A percentile compares a stretch with the other conserved stretches of the same genome.
Conservation (phyloP, 1,139 yeast species). For the Arxiozyma slooffiae region DNA sequence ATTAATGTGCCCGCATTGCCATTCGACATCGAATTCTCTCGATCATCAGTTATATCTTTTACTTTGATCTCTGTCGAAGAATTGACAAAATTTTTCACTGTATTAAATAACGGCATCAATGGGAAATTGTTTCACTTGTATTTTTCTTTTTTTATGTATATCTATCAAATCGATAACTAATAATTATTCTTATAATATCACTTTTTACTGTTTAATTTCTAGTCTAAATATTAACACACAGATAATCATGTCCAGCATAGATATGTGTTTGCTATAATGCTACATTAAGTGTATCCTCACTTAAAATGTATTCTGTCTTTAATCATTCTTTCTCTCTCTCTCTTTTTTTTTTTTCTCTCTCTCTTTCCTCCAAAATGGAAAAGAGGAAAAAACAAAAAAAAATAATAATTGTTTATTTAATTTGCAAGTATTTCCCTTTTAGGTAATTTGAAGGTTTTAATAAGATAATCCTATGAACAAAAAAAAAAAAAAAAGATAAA, state of each 20-base stretch:
- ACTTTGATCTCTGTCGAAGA: conserved; percentile 26
- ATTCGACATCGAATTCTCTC: conserved; percentile 13
- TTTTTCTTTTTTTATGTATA: neutral
- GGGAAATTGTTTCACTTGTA: neutral
- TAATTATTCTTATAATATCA: no score
- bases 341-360: no score
- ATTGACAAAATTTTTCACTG: conserved; percentile 24
- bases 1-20: conserved; percentile 29
- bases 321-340: no score
- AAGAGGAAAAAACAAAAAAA: no score
- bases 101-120: conserved; percentile 22
- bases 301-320: no score
- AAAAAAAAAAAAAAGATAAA: no score
- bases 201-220: neutral
- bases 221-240: no score
- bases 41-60: conserved; percentile 27
- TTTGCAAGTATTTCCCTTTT: neutral
- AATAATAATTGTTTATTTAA: neutral
- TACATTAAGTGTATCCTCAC: neutral
- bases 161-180: neutral
- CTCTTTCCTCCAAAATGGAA: neutral
- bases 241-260: no score
- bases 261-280: no score
- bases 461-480: no score
- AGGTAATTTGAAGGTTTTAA: neutral